Evolutionary conservation across 2,329 filamentous ascomycete genomes (phyloP).

Genomic region (Pestalotiopsis sp.): DNA sequence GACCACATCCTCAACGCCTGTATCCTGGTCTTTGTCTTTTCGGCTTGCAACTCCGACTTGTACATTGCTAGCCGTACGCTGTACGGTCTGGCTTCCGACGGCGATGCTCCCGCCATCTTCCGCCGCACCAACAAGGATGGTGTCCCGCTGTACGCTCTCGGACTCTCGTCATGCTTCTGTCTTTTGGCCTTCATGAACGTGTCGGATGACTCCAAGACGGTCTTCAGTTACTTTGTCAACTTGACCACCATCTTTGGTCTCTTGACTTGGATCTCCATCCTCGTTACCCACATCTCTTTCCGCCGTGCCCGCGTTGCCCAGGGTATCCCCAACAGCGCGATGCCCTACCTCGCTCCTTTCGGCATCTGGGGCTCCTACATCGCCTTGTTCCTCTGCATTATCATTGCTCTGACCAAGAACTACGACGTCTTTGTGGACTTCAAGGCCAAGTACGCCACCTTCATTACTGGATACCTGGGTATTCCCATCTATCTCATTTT

Average conservation of each 20-base stretch:
- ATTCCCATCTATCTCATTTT: constrained; percentile 75
- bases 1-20: constrained; percentile 74
- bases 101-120: constrained; percentile 73
- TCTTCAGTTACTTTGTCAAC: constrained; percentile 71
- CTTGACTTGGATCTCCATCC: constrained; percentile 69
- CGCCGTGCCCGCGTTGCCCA: constrained; percentile 65
- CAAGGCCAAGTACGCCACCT: constrained; percentile 66
- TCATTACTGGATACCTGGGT: constrained; percentile 77
- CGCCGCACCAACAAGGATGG: constrained; percentile 71
- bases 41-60: constrained; percentile 75
- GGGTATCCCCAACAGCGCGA: constrained; percentile 52
- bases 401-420: constrained; percentile 84
- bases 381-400: constrained; percentile 69
- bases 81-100: constrained; percentile 73
- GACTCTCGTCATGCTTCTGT: constrained; percentile 61
- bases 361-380: constrained; percentile 71
- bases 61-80: constrained; percentile 77
- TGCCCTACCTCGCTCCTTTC: constrained; percentile 72
- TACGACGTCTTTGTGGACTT: constrained; percentile 69
- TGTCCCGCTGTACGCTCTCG: constrained; percentile 70
- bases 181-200: constrained; percentile 73
- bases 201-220: constrained; percentile 53
- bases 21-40: constrained; percentile 77
- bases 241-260: constrained; percentile 69
- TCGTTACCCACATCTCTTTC: constrained; percentile 70